These are phyloP conservation scores for Ophiostoma sp. DNA, from an alignment of 2,329 filamentous ascomycete genomes.

Conservation along the genomic window DNA sequence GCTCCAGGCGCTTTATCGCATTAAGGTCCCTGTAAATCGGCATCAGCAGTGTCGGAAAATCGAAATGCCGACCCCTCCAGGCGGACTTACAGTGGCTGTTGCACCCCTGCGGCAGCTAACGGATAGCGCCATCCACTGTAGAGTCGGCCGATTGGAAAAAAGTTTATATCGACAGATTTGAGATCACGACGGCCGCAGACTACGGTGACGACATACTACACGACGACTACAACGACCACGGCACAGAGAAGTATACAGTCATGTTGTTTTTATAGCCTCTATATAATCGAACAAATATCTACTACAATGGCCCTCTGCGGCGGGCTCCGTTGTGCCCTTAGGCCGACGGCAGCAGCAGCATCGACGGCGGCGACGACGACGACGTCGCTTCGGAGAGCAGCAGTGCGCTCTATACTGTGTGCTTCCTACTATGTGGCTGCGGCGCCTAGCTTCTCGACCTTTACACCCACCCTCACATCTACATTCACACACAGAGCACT, in stretches of 20 bases:
- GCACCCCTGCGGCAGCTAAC: not conserved
- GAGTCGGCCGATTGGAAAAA: slow-evolving; percentile 5
- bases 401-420: not conserved
- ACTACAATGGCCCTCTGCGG: slow-evolving; percentile 13
- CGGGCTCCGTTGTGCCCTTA: slow-evolving; percentile 18
- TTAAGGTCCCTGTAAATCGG: not conserved
- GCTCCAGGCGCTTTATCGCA: slow-evolving; percentile 7
- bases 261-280: not conserved
- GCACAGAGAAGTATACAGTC: not conserved
- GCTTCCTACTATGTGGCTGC: not conserved
- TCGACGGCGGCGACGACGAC: not conserved
- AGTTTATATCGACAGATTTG: not conserved
- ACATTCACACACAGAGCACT: not conserved
- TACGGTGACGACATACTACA: not conserved
- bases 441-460: not conserved
- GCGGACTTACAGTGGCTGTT: not conserved
- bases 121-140: not conserved
- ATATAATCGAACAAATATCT: not conserved
- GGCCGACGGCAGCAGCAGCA: slow-evolving; percentile 5
- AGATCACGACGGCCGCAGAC: not conserved
- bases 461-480: not conserved
- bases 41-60: slow-evolving; percentile 17
- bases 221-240: not conserved
- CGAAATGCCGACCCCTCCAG: slow-evolving; percentile 18
- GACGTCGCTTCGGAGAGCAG: not conserved